Evolutionary conservation across 1,284 basidiomycete species (phyloP), one percentile per base, ranked within the genome.

Genomic region (Neonothopanus nambi): DNA sequence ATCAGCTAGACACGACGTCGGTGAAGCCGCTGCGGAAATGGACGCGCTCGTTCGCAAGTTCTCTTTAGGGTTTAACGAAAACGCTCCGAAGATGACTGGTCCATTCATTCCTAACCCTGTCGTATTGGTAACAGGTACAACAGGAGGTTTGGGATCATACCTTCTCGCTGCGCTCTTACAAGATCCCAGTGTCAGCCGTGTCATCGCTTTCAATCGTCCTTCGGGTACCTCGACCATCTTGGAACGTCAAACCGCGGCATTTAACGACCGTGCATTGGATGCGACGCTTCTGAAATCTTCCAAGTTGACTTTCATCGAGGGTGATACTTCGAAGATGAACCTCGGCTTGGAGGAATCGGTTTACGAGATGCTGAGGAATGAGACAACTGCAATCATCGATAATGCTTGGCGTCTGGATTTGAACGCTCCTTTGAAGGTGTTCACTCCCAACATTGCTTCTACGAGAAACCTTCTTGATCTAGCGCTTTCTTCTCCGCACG

Each of bases 61-160:
- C 21, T 43, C 41, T 13, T 13, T 43, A 6, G 41, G 41, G 6
- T 24, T 43, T 13, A 23, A 43, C 7, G 41, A 43, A 13, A 43
- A 43, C 20, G 41, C 41, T 3, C 41, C 41, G 18, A 43, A 24
- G 21, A 21, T 43, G 41, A 43, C 41, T 17, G 41, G 41, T 23
- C 41, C 41, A 21, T 43, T 43, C 21, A 5, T 20, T 13, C 21
- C 41, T 15, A 43, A 43, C 13, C 17, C 41, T 3, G 63, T 73
- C 48, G 51, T 52, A 4, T 26, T 68, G 13, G 51, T 65, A 13
- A 66, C 65, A 1, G 65, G 66, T 7, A 63, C 66, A 0, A 67
- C 66, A 1, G 66, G 67, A 5, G 57, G 57, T 1, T 57, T 66
- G 21, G 64, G 66, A 7, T 58, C 59, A 18, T 59, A 63, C 35